These are phyloP conservation scores for Gyrodon lividus DNA, from an alignment of 768 basidiomycete species.

Conservation along the genomic window DNA sequence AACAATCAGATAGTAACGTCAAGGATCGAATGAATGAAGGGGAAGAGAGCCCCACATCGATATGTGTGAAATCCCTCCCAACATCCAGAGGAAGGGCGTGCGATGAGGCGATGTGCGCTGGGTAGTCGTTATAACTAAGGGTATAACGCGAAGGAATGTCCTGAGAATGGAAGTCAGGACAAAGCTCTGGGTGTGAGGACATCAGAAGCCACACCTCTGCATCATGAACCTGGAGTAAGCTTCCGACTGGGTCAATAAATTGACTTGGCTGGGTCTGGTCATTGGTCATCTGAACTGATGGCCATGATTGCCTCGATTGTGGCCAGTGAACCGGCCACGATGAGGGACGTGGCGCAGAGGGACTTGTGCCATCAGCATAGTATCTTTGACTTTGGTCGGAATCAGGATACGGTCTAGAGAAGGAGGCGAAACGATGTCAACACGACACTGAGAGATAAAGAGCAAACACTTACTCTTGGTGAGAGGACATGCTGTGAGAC, in stretches of 20 bases:
- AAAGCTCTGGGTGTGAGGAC: background rate
- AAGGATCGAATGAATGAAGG: background rate
- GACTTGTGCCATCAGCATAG: slow-evolving; percentile 4
- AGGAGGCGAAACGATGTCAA: slow-evolving; percentile 2
- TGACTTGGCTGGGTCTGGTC: slow-evolving; percentile 10
- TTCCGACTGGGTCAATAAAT: background rate
- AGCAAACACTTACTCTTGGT: slow-evolving; percentile 15
- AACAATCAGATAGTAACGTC: background rate
- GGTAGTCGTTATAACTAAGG: background rate
- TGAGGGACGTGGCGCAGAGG: background rate
- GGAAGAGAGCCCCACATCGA: slow-evolving; percentile 3
- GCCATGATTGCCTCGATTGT: slow-evolving; percentile 3
- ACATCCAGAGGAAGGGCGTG: background rate
- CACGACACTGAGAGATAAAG: background rate
- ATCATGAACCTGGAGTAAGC: background rate
- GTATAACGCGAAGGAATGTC: background rate
- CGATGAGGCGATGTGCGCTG: background rate
- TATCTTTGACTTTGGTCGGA: background rate
- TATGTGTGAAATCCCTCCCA: slow-evolving; percentile 3
- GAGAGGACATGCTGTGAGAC: slow-evolving; percentile 20
- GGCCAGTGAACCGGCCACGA: background rate
- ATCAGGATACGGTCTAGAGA: slow-evolving; percentile 6
- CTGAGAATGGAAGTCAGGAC: slow-evolving; percentile 2
- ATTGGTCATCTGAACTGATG: background rate
- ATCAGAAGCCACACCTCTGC: slow-evolving; percentile 1